Conservation (phyloP, 2,329 filamentous ascomycete species). For the Calonectria fujianensis region DNA sequence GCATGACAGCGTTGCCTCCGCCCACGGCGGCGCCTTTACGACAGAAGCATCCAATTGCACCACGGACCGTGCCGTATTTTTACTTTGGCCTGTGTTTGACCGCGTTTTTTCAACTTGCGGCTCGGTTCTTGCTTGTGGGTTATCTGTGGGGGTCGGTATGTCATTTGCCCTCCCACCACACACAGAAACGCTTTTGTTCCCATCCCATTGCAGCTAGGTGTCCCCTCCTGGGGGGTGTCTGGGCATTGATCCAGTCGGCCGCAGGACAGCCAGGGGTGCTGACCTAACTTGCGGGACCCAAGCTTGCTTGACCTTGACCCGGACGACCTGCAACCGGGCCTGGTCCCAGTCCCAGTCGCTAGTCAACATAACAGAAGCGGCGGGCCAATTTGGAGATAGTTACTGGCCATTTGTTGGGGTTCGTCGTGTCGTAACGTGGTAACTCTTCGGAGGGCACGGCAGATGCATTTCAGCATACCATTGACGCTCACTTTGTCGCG, state of each 20-base stretch:
- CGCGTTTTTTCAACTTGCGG: constrained; percentile 17
- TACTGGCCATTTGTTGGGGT: constrained; percentile 1
- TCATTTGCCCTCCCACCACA: constrained; percentile 19
- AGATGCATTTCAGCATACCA: constrained; percentile 13
- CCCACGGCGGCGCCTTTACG: neutral
- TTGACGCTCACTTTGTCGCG: neutral
- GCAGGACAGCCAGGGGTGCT: constrained; percentile 8
- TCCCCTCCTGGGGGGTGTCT: neutral
- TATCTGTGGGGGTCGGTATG: constrained; percentile 6
- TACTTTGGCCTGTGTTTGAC: constrained; percentile 2
- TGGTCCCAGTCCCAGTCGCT: constrained; percentile 6
- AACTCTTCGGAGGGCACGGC: neutral
- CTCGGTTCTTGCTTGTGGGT: neutral
- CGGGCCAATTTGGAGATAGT: neutral
- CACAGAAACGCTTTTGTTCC: neutral
- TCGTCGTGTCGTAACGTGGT: neutral
- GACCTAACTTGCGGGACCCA: constrained; percentile 9
- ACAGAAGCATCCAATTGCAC: constrained; percentile 13
- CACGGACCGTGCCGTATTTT: constrained; percentile 22
- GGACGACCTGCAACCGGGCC: neutral
- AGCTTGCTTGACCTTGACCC: constrained; percentile 4
- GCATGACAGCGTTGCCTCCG: constrained; percentile 23
- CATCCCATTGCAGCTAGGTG: neutral
- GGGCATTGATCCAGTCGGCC: constrained; percentile 8
- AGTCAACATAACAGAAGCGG: neutral